A percentile compares a stretch with the other conserved stretches of the same genome.
Evolutionary conservation across 768 basidiomycete species (phyloP).

Genomic region (Multifurca ochricompacta): DNA sequence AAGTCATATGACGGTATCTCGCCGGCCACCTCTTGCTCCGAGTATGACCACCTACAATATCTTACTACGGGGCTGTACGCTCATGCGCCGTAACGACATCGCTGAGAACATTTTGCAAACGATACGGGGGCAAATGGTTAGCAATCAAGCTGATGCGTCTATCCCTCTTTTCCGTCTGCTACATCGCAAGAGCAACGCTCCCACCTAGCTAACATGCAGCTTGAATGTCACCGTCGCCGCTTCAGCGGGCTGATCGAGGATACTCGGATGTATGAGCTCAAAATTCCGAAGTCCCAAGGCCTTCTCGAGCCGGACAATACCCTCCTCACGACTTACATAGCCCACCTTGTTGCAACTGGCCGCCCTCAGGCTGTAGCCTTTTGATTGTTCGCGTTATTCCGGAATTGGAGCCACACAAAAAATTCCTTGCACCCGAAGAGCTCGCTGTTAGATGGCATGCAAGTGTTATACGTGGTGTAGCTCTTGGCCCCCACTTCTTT

Average conservation of each 20-base stretch:
- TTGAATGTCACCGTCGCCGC: not conserved
- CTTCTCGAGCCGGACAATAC: constrained; percentile 32
- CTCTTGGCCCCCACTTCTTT: constrained; percentile 54
- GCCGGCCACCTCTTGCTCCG: constrained; percentile 37
- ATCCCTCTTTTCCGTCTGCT: not conserved
- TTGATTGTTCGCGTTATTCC: constrained; percentile 53
- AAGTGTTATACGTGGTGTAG: not conserved
- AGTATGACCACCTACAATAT: constrained; percentile 49
- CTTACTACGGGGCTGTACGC: constrained; percentile 46
- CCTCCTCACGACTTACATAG: constrained; percentile 46
- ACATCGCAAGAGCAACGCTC: not conserved
- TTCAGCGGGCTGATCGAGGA: not conserved
- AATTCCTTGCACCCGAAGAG: not conserved
- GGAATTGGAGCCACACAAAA: constrained; percentile 31
- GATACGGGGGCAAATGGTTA: constrained; percentile 25
- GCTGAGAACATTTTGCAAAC: constrained; percentile 32
- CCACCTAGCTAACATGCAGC: not conserved
- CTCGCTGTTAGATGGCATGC: not conserved
- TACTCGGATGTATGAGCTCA: constrained; percentile 9
- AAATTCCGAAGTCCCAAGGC: constrained; percentile 14
- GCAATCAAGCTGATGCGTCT: constrained; percentile 10
- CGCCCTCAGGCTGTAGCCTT: constrained; percentile 35
- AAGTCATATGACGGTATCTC: constrained; percentile 43
- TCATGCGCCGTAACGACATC: constrained; percentile 40
- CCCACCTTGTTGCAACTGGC: constrained; percentile 45